Base-by-base conservation (phyloP, 1,284 basidiomycete genomes). In the Leccinum solheimii region DNA sequence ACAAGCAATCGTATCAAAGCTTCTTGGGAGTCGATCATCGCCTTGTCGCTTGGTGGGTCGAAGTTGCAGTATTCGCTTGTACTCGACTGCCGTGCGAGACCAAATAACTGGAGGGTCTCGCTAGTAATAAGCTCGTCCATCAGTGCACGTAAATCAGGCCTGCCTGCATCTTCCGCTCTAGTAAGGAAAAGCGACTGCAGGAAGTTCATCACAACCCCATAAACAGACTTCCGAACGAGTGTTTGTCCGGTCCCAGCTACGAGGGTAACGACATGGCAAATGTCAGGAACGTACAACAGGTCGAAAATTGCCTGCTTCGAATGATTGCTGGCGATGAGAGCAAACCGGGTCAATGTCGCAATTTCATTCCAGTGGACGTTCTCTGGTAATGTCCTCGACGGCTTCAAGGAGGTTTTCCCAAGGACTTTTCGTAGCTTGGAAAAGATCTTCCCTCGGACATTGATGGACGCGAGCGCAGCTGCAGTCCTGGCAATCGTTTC, bases 361-460 rank as follows among this genome's bases (percentile, higher is more conserved):
- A 96, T 91, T 72, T 96, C 94, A 63, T 83, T 86, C 92, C 93
- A 96, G 62, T 89, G 86, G 1, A 83, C 76, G 73, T 92, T 92
- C 52, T 92, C 87, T 2, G 83, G 79, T 3, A 95, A 80, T 11
- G 82, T 81, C 57, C 76, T 78, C 3, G 86, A 84, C 1, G 86
- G 80, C 68, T 85, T 85, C 51, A 85, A 80, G 54, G 89, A 87
- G 2, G 90, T 79, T 83, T 92, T 83, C 51, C 86, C 87, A 61
- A 94, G 81, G 27, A 86, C 86, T 81, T 91, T 94, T 53, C 94
- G 88, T 56, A 96, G 76, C 62, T 88, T 88, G 7, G 88, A 83
- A 53, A 94, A 82, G 26, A 95, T 81, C 66, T 88, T 85, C 45
- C 92, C 93, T 54, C 92, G 83, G 3, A 94, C 86, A 61, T 86